These are phyloP conservation scores for Physaria fendleri DNA, from an alignment of 345 rosid genomes.

Conservation along the genomic window DNA sequence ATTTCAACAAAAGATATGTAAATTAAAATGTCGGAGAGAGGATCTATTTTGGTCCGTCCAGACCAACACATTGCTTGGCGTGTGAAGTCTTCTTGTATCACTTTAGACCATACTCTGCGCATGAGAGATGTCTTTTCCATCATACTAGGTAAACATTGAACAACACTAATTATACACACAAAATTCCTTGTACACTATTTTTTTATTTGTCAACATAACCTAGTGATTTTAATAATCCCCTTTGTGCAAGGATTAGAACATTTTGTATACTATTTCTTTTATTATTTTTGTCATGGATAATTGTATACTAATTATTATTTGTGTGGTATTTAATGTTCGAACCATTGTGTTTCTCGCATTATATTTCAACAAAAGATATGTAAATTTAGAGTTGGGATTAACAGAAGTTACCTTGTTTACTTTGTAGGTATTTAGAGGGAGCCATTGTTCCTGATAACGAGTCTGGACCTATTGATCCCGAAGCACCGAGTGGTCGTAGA, in stretches of 20 bases:
- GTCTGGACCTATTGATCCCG: slow-evolving; percentile 19
- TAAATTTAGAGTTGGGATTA: not conserved
- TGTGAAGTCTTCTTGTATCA: slow-evolving; percentile 35
- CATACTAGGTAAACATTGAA: slow-evolving; percentile 34
- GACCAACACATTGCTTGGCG: slow-evolving; percentile 89
- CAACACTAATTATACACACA: not conserved
- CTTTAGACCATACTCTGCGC: slow-evolving; percentile 38
- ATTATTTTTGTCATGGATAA: too few relatives aligned
- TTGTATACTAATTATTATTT: too few relatives aligned
- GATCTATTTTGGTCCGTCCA: slow-evolving; percentile 71
- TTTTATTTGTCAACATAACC: too few relatives aligned
- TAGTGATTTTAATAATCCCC: too few relatives aligned
- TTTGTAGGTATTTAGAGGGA: slow-evolving; percentile 66
- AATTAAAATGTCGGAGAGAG: slow-evolving; percentile 51
- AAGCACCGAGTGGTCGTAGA: slow-evolving; percentile 58
- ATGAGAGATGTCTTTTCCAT: slow-evolving; percentile 54
- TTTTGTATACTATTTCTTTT: too few relatives aligned
- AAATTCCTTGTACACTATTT: slow-evolving; percentile 14
- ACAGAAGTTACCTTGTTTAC: slow-evolving; percentile 3
- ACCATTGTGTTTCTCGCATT: not conserved
- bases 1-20: not conserved
- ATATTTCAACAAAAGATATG: not conserved
- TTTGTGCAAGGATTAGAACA: too few relatives aligned
- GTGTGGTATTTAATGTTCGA: not conserved
- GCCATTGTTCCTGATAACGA: slow-evolving; percentile 58